Base-by-base conservation (phyloP, 495 filamentous ascomycete species). In the Aspergillus bertholletiae region DNA sequence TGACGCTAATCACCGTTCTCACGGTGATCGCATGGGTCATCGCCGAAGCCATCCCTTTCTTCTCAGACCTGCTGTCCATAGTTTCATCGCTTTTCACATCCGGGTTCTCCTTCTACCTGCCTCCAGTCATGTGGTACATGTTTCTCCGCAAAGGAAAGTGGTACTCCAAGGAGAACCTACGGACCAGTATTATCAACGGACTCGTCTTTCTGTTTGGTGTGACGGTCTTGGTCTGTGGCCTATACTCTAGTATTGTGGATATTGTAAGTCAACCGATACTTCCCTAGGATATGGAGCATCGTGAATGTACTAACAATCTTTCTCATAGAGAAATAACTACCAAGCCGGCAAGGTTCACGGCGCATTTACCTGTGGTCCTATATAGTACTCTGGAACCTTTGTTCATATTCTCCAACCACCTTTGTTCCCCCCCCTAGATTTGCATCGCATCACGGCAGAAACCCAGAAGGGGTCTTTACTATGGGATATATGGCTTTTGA, bases 31-130 rank as follows among this genome's bases (percentile, higher is more conserved):
- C 83, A 1, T 89, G 81, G 79, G 60, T 88, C 30, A 79, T 89
- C 61, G 85, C 85, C 27, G 81, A 85, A 57, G 79, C 81, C 7
- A 84, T 89, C 47, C 86, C 86, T 0, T 79, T 85, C 69, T 88
- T 88, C 68, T 79, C 75, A 46, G 77, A 81, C 30, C 63, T 88
- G 46, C 64, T 88, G n/a, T 75, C 78, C 43, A 79, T 82, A 63
- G 74, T 75, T 46, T 82, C 82, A 15, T 70, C 82, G 1, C 71
- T 87, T 30, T 85, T 88, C 54, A 71, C 83, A 45, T 84, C 81
- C 13, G 84, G 83, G 22, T 85, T 87, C 58, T 83, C 78, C 20
- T 87, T 85, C 56, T 84, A 84, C 58, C 73, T 87, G 51, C 84
- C 84, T 0, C 78, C 82, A 15, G 63, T 81, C 9, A 84, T 87